phyloP scores from a whole-genome alignment of 2,329 filamentous ascomycete species.

The Beauveria rudraprayagi region DNA sequence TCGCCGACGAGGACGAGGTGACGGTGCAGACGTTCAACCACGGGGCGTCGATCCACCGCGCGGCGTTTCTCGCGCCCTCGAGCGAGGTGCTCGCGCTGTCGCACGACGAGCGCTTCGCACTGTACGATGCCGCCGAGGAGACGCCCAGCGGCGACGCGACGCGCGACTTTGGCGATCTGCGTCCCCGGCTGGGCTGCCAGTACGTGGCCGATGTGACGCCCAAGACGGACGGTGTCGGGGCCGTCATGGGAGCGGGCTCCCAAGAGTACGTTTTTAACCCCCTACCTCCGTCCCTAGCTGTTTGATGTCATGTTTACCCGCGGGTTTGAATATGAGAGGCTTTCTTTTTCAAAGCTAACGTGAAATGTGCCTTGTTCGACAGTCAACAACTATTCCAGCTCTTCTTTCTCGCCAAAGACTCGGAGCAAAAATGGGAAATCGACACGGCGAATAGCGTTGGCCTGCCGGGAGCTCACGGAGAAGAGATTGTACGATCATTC shows the following conservation, averaged over 20 bases:
- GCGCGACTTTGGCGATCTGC: slow-evolving; percentile 59
- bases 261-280: slow-evolving; percentile 49
- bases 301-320: slow-evolving; percentile 15
- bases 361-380: not conserved
- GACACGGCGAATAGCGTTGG: slow-evolving; percentile 48
- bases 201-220: slow-evolving; percentile 63
- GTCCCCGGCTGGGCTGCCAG: slow-evolving; percentile 57
- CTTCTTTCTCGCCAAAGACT: slow-evolving; percentile 47
- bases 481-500: slow-evolving; percentile 56
- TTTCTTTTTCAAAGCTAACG: too few species aligned
- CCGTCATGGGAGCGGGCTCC: slow-evolving; percentile 56
- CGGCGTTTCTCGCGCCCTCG: slow-evolving; percentile 55
- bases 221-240: slow-evolving; percentile 50
- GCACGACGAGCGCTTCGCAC: slow-evolving; percentile 68
- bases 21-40: slow-evolving; percentile 73
- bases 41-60: slow-evolving; percentile 63
- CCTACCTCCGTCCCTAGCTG: not conserved
- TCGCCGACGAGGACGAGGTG: slow-evolving; percentile 69
- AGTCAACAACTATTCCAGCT: slow-evolving; percentile 53
- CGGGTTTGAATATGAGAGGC: too few species aligned
- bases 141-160: slow-evolving; percentile 50
- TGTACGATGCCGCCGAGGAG: slow-evolving; percentile 62
- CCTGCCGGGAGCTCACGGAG: slow-evolving; percentile 54
- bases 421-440: slow-evolving; percentile 41
- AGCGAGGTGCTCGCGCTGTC: slow-evolving; percentile 64